These are phyloP conservation scores for Fusarium buharicum DNA, from an alignment of 2,329 filamentous ascomycete genomes.

Conservation along the genomic window DNA sequence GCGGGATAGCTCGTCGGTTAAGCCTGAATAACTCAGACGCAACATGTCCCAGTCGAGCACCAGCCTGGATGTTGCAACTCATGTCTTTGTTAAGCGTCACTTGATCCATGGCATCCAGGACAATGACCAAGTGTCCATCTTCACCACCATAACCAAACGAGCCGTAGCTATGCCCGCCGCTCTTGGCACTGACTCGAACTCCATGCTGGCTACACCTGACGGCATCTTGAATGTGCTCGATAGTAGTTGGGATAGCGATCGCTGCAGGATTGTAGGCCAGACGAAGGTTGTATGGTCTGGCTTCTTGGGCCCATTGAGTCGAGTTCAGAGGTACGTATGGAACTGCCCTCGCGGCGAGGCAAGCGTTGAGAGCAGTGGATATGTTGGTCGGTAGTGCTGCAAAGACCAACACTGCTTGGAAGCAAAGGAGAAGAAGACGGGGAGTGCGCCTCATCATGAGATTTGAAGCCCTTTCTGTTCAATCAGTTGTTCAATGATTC, in stretches of 20 bases:
- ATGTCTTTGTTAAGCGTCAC: constrained; percentile 43
- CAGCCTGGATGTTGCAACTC: constrained; percentile 50
- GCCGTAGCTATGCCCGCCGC: constrained; percentile 65
- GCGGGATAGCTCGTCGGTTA: constrained; percentile 55
- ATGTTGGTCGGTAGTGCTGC: constrained; percentile 8
- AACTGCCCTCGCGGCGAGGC: constrained; percentile 40
- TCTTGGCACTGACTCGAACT: constrained; percentile 61
- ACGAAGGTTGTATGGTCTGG: constrained; percentile 49
- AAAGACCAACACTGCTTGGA: neutral
- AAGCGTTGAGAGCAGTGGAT: constrained; percentile 34
- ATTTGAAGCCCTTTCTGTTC: neutral
- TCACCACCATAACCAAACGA: constrained; percentile 59
- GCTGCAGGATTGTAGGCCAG: constrained; percentile 47
- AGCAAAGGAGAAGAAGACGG: constrained; percentile 13
- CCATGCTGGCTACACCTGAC: constrained; percentile 55
- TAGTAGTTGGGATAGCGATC: constrained; percentile 48
- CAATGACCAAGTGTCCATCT: constrained; percentile 55
- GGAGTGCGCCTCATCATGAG: neutral
- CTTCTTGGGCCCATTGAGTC: constrained; percentile 49
- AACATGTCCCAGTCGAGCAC: constrained; percentile 61
- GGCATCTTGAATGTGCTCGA: constrained; percentile 56
- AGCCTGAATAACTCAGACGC: constrained; percentile 54
- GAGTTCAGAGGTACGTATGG: constrained; percentile 37
- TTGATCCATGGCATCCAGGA: constrained; percentile 53
- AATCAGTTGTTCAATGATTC: accelerated